phyloP scores from a whole-genome alignment of 1,139 yeast species.

The Kodamaea derodonti region DNA sequence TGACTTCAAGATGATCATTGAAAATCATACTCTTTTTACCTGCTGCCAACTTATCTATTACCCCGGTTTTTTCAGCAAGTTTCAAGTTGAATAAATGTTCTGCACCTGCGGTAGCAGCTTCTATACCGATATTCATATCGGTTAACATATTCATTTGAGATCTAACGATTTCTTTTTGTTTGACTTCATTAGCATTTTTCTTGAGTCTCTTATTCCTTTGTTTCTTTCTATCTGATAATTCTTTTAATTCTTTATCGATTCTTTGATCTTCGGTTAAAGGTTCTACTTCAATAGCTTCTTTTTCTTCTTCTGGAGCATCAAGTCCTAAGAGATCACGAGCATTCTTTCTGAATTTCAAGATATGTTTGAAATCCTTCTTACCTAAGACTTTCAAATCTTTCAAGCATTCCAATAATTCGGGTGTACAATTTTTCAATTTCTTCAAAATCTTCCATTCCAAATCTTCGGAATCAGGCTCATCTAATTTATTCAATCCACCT shows the following conservation, averaged over 20 bases:
- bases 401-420: constrained; percentile 76
- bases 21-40: constrained; percentile 84
- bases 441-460: constrained; percentile 70
- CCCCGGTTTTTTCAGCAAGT: constrained; percentile 82
- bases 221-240: constrained; percentile 68
- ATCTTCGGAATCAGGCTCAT: constrained; percentile 49
- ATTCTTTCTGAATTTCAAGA: constrained; percentile 83
- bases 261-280: constrained; percentile 83
- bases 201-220: constrained; percentile 72
- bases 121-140: constrained; percentile 89
- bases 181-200: constrained; percentile 74
- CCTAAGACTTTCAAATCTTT: constrained; percentile 93
- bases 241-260: constrained; percentile 78
- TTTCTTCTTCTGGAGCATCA: constrained; percentile 50
- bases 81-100: constrained; percentile 81
- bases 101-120: constrained; percentile 79
- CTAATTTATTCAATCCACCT: constrained; percentile 65
- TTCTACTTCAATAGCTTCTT: constrained; percentile 54
- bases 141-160: constrained; percentile 97
- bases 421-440: constrained; percentile 70
- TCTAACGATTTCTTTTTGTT: constrained; percentile 84
- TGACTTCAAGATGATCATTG: constrained; percentile 51
- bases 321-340: constrained; percentile 78
- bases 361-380: constrained; percentile 81
- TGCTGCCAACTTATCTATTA: constrained; percentile 63